Evolutionary conservation across 1,284 basidiomycete genomes (phyloP).

Genomic region (Ustilago xerochloae): DNA sequence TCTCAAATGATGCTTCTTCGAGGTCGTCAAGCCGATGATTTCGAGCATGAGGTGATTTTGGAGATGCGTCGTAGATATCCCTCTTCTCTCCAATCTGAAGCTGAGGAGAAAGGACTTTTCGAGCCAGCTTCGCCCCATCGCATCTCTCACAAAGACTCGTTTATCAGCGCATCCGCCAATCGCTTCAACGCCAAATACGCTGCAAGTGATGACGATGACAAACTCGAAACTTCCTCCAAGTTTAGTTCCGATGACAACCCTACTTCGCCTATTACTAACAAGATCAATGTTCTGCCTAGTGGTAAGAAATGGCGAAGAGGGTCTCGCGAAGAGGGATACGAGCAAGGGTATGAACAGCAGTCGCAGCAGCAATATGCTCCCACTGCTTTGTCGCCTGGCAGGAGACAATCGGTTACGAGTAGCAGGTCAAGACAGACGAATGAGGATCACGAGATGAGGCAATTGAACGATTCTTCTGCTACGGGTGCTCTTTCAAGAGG

Average conservation of each 20-base stretch:
- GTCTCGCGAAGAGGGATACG: conserved; percentile 26
- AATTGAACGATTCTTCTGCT: conserved; percentile 35
- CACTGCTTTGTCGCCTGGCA: conserved; percentile 7
- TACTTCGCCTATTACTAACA: conserved; percentile 31
- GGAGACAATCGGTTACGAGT: conserved; percentile 32
- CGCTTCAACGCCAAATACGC: conserved; percentile 30
- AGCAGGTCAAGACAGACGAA: conserved; percentile 27
- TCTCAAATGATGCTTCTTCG: conserved; percentile 71
- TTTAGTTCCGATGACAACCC: conserved; percentile 42
- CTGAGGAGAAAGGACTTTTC: conserved; percentile 53
- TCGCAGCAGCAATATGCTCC: background rate
- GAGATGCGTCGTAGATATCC: conserved; percentile 69
- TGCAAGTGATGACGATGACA: conserved; percentile 43
- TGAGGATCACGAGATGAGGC: conserved; percentile 52
- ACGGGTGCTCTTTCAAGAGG: conserved; percentile 1
- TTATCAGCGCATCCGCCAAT: conserved; percentile 11
- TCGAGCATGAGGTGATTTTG: conserved; percentile 65
- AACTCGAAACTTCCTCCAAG: conserved; percentile 41
- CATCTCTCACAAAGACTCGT: conserved; percentile 37
- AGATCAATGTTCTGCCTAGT: conserved; percentile 37
- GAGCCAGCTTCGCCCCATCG: conserved; percentile 1
- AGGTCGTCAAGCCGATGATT: conserved; percentile 69
- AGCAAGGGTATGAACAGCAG: conserved; percentile 9
- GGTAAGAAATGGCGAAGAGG: conserved; percentile 32
- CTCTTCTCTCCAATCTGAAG: conserved; percentile 46